Percentiles rank a stretch among this genome's conserved stretches.
Evolutionary conservation across 345 rosid genomes (phyloP).

Genomic region (Aquilaria malaccensis): DNA sequence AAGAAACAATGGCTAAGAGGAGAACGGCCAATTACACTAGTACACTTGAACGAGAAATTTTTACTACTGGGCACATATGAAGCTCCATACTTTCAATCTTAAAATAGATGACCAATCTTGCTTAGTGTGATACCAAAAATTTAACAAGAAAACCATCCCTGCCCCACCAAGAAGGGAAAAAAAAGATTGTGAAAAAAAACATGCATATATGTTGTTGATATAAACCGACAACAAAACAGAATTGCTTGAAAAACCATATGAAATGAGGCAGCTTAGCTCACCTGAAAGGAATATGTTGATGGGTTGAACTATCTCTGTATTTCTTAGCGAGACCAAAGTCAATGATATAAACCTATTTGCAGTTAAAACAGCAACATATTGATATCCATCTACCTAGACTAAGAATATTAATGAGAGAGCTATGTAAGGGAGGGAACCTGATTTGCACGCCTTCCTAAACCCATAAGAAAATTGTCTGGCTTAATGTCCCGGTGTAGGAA

Average conservation of each 20-base stretch:
- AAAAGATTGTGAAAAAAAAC: too few species aligned
- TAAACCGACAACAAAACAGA: too few species aligned
- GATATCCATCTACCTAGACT: background rate
- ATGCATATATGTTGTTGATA: too few species aligned
- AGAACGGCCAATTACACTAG: background rate
- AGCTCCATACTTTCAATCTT: too few species aligned
- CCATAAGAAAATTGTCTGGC: conserved; percentile 97
- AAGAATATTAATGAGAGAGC: background rate
- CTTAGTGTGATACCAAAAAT: too few species aligned
- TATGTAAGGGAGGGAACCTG: conserved; percentile 36
- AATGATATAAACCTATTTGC: conserved; percentile 61
- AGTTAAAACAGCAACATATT: conserved; percentile 6
- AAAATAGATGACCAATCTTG: too few species aligned
- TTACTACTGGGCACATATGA: too few species aligned
- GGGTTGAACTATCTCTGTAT: conserved; percentile 77
- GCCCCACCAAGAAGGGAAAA: too few species aligned
- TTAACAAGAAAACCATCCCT: too few species aligned
- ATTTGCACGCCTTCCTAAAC: conserved; percentile 92
- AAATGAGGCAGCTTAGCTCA: conserved; percentile 12
- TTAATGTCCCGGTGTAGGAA: conserved; percentile 94
- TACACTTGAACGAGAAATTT: too few species aligned
- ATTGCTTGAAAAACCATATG: too few species aligned
- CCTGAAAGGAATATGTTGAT: conserved; percentile 95
- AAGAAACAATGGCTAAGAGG: background rate
- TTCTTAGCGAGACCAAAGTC: conserved; percentile 97